These are phyloP conservation scores for Lipomyces orientalis DNA, from an alignment of 805 yeast genomes.

Conservation along the genomic window DNA sequence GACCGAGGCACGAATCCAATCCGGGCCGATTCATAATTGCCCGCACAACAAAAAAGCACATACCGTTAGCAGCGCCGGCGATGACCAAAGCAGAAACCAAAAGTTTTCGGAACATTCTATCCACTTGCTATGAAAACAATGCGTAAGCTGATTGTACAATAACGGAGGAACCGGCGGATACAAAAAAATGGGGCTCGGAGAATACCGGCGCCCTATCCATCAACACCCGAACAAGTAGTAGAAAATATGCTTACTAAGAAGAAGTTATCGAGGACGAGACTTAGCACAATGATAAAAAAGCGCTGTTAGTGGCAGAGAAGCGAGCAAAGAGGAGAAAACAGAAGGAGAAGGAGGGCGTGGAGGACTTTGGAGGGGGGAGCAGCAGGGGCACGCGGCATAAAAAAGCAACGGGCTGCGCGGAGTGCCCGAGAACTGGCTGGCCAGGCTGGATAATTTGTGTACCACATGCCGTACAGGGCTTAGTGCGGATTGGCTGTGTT, in stretches of 20 bases:
- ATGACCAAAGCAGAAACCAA: conserved; percentile 28
- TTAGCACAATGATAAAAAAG: not conserved
- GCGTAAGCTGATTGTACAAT: not conserved
- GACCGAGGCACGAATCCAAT: not conserved
- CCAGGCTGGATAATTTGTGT: conserved; percentile 4
- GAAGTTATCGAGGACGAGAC: not conserved
- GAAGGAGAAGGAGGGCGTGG: conserved; percentile 10
- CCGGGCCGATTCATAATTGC: not conserved
- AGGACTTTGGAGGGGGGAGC: conserved; percentile 9
- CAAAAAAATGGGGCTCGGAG: not conserved
- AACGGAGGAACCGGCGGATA: not conserved
- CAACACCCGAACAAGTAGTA: too few relatives aligned
- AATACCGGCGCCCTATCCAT: too few relatives aligned
- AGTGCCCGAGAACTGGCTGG: not conserved
- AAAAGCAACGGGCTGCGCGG: not conserved
- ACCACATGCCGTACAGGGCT: not conserved
- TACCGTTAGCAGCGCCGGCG: conserved; percentile 34
- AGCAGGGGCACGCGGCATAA: conserved; percentile 8
- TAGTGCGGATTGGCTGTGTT: not conserved
- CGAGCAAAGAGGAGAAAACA: conserved; percentile 10
- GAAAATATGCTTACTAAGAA: not conserved
- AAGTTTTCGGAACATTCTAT: conserved; percentile 22
- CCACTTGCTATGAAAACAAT: not conserved
- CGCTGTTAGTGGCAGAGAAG: conserved; percentile 10
- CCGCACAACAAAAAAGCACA: conserved; percentile 2